Conservation (phyloP, 225 moss, liverwort and hornwort genomes). For the Lunularia cruciata region DNA sequence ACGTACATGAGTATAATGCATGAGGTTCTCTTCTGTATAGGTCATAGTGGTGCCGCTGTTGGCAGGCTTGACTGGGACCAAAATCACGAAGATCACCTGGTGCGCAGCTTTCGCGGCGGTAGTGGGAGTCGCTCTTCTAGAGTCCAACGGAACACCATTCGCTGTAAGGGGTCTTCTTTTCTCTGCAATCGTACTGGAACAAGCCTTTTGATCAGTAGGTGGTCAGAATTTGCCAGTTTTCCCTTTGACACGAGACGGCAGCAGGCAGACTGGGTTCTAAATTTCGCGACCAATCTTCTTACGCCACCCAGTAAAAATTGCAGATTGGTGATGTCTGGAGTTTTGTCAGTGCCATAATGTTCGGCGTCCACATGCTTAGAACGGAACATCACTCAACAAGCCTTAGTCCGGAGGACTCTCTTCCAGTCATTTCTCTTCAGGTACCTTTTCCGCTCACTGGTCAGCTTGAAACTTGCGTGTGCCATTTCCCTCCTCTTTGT, state of each 20-base stretch:
- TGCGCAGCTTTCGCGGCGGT: constrained; percentile 60
- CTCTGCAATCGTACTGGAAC: no score
- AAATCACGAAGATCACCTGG: constrained; percentile 69
- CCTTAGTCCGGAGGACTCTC: constrained; percentile 32
- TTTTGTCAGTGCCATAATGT: constrained; percentile 68
- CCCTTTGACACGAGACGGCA: no score
- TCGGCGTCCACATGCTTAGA: constrained; percentile 69
- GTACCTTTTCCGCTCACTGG: constrained; percentile 22
- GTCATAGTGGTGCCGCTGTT: constrained; percentile 84
- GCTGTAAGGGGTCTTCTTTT: constrained; percentile 39
- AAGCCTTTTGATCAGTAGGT: no score
- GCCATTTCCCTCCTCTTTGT: not conserved
- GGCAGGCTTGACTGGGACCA: constrained; percentile 64
- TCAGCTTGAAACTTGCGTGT: not conserved
- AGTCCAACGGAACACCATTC: constrained; percentile 63
- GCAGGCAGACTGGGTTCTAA: no score
- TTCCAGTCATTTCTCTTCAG: constrained; percentile 70
- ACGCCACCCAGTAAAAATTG: no score
- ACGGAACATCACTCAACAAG: constrained; percentile 59
- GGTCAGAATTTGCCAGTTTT: no score
- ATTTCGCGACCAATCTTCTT: no score
- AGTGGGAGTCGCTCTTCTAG: constrained; percentile 76
- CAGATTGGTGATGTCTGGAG: constrained; percentile 75
- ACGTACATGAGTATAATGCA: not conserved
- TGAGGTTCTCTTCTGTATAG: constrained; percentile 39